Conservation (phyloP, 1,284 basidiomycete species). For the Pholiota adiposa region DNA sequence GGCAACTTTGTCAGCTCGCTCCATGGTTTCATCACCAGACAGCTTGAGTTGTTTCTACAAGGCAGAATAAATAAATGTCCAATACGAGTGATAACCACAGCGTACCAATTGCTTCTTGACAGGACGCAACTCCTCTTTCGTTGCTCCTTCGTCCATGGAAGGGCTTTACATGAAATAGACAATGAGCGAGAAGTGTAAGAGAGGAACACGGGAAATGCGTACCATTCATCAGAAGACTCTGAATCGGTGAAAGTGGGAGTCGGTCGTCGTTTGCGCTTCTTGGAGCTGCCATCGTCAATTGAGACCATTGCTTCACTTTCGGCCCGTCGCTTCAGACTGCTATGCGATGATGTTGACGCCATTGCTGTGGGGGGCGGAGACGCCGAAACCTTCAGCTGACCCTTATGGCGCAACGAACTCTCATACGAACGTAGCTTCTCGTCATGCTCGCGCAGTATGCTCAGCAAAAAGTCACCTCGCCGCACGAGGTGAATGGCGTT, state of each 20-base stretch:
- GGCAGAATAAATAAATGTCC: slow-evolving; percentile 10
- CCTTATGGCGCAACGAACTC: slow-evolving; percentile 68
- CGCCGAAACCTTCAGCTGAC: slow-evolving; percentile 65
- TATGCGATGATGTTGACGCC: slow-evolving; percentile 66
- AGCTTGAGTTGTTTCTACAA: slow-evolving; percentile 90
- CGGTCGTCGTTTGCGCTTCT: slow-evolving; percentile 84
- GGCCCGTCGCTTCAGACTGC: slow-evolving; percentile 68
- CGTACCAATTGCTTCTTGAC: slow-evolving; percentile 95
- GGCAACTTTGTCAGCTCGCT: slow-evolving; percentile 92
- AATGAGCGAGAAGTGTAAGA: neutral
- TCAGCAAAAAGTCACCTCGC: slow-evolving; percentile 92
- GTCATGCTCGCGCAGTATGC: slow-evolving; percentile 89
- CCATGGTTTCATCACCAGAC: slow-evolving; percentile 91
- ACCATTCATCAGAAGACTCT: slow-evolving; percentile 88
- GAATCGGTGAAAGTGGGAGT: slow-evolving; percentile 94
- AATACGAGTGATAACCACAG: slow-evolving; percentile 18
- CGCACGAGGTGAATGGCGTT: slow-evolving; percentile 98
- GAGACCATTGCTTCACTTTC: slow-evolving; percentile 83
- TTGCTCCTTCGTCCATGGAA: slow-evolving; percentile 94
- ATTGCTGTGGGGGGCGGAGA: slow-evolving; percentile 71
- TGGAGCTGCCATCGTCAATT: slow-evolving; percentile 68
- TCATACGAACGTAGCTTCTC: slow-evolving; percentile 89
- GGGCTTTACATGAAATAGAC: slow-evolving; percentile 51
- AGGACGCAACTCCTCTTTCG: slow-evolving; percentile 95
- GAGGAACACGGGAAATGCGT: slow-evolving; percentile 28